phyloP scores from a whole-genome alignment of 805 yeast genomes.

The Saccharomyces cerevisiae region DNA sequence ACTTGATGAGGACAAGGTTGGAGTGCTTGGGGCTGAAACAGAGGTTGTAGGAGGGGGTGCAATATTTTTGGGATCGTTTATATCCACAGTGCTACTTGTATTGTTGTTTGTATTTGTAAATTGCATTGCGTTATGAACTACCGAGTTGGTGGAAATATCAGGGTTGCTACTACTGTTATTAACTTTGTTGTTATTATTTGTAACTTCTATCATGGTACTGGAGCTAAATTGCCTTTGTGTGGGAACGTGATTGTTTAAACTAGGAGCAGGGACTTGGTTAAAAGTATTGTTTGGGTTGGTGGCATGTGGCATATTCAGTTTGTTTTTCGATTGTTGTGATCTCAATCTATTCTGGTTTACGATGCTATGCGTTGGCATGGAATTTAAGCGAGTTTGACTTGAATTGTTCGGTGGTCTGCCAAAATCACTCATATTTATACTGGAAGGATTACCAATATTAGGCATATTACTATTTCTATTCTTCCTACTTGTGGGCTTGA shows the following conservation, averaged over 20 bases:
- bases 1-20: slow-evolving; percentile 5
- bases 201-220: slow-evolving; percentile 12
- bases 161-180: slow-evolving; percentile 7
- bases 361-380: slow-evolving; percentile 20
- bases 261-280: background rate
- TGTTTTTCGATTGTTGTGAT: slow-evolving; percentile 4
- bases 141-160: slow-evolving; percentile 19
- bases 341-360: slow-evolving; percentile 13
- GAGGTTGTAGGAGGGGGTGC: background rate
- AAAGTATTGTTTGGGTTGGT: slow-evolving; percentile 5
- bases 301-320: slow-evolving; percentile 8
- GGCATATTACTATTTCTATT: slow-evolving; percentile 30
- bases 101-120: background rate
- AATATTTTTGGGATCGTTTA: background rate
- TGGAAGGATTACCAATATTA: slow-evolving; percentile 27
- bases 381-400: slow-evolving; percentile 21
- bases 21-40: slow-evolving; percentile 9
- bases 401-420: slow-evolving; percentile 11
- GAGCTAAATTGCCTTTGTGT: slow-evolving; percentile 22
- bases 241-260: slow-evolving; percentile 4
- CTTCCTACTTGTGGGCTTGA: slow-evolving; percentile 31
- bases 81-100: slow-evolving; percentile 3
- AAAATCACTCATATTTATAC: slow-evolving; percentile 10
- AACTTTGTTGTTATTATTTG: slow-evolving; percentile 3
- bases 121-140: slow-evolving; percentile 15